phyloP scores from a whole-genome alignment of 129 eudicot genomes.

The Lactuca sativa region DNA sequence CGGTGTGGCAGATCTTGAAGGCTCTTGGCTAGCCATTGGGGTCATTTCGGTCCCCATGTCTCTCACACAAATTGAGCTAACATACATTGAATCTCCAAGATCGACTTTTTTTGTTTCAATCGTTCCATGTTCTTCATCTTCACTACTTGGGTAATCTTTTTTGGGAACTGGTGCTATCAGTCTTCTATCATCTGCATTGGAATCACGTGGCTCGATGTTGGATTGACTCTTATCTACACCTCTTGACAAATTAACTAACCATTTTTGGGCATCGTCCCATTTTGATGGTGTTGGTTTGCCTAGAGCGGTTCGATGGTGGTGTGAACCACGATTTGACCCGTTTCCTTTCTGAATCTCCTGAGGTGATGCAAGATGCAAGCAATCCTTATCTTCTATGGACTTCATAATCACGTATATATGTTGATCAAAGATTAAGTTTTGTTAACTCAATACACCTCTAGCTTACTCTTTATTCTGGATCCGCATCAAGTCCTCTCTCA shows the following conservation, averaged over 20 bases:
- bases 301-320: conserved; percentile 54
- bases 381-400: conserved; percentile 82
- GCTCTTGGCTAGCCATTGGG: conserved; percentile 85
- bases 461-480: not conserved
- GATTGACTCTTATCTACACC: conserved; percentile 58
- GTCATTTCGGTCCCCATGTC: conserved; percentile 99
- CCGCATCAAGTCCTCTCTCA: too few species aligned
- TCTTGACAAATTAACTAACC: conserved; percentile 82
- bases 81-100: conserved; percentile 68
- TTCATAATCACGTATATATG: conserved; percentile 48
- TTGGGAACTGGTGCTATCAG: conserved; percentile 61
- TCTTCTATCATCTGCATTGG: conserved; percentile 80
- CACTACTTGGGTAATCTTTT: conserved; percentile 51
- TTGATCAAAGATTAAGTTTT: conserved; percentile 18
- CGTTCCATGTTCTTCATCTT: conserved; percentile 51
- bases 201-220: conserved; percentile 63
- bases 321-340: conserved; percentile 53
- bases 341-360: conserved; percentile 66
- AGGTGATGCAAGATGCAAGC: conserved; percentile 44
- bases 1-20: conserved; percentile 88
- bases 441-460: not conserved
- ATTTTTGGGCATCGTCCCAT: conserved; percentile 97
- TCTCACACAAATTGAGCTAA: conserved; percentile 66
- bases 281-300: conserved; percentile 94
- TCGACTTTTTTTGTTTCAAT: conserved; percentile 78